Evolutionary conservation across 805 yeast species (phyloP).

Genomic region (Suhomyces xylopsoci): DNA sequence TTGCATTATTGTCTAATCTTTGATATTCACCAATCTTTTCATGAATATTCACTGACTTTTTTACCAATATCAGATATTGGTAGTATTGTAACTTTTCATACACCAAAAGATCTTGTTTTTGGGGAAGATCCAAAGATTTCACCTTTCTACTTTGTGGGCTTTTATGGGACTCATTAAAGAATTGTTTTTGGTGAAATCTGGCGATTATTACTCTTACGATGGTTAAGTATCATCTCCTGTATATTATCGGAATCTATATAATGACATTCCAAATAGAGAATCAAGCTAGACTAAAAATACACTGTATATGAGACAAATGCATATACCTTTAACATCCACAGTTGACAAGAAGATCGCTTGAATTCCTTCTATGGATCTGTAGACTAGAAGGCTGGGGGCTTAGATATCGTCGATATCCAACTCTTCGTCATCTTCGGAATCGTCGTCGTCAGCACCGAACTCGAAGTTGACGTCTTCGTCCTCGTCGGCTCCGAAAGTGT

Average conservation of each 20-base stretch:
- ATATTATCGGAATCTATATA: not conserved
- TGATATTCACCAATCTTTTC: no score
- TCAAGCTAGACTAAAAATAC: slow-evolving; percentile 1
- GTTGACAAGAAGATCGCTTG: not conserved
- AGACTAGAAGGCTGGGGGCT: slow-evolving; percentile 7
- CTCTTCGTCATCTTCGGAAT: slow-evolving; percentile 65
- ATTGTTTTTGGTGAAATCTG: no score
- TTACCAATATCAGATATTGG: no score
- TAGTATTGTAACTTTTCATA: not conserved
- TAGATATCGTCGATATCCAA: slow-evolving; percentile 95
- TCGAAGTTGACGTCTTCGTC: slow-evolving; percentile 98
- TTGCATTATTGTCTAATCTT: no score
- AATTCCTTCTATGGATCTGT: not conserved
- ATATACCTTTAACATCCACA: not conserved
- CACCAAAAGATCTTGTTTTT: not conserved
- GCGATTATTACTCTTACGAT: no score
- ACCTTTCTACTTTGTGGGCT: no score
- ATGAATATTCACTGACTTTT: no score
- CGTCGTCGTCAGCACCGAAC: slow-evolving; percentile 90
- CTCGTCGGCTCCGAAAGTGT: slow-evolving; percentile 92
- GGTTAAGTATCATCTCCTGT: not conserved
- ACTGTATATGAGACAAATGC: slow-evolving; percentile 1
- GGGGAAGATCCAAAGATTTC: no score
- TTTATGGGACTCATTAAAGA: no score
- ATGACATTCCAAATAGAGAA: not conserved